A percentile compares a stretch with the other conserved stretches of the same genome.
These are phyloP conservation scores for Collybia sordida DNA, from an alignment of 768 basidiomycete species.

Conservation along the genomic window DNA sequence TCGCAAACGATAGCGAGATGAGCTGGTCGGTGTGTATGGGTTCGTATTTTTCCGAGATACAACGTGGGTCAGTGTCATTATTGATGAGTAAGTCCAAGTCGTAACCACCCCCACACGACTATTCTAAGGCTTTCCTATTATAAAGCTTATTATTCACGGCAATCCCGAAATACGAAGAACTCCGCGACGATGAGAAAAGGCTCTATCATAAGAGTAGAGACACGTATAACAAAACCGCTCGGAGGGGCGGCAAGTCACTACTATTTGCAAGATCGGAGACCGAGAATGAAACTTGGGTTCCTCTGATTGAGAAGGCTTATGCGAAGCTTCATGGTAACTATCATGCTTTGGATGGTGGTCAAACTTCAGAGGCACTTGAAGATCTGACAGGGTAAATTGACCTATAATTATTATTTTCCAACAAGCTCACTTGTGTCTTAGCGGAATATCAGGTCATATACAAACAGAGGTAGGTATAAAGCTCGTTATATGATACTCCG, in stretches of 20 bases:
- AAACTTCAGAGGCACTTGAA: conserved; percentile 50
- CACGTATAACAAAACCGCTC: conserved; percentile 40
- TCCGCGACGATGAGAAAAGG: conserved; percentile 34
- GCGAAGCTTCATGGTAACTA: conserved; percentile 59
- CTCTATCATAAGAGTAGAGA: conserved; percentile 53
- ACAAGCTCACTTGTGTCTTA: neutral
- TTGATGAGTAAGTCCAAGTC: conserved; percentile 48
- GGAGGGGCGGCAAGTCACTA: conserved; percentile 46
- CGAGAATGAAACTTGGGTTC: conserved; percentile 57
- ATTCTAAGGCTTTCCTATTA: neutral
- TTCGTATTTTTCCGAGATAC: conserved; percentile 57
- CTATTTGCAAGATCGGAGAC: conserved; percentile 49
- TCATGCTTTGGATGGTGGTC: conserved; percentile 38
- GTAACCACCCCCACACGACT: neutral
- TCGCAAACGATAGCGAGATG: conserved; percentile 36
- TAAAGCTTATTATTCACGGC: conserved; percentile 46
- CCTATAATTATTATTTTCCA: neutral
- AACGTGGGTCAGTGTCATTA: conserved; percentile 50
- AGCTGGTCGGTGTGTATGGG: conserved; percentile 55
- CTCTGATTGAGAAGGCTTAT: conserved; percentile 59
- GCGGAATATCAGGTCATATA: conserved; percentile 26
- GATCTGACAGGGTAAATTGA: conserved; percentile 52
- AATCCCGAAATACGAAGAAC: conserved; percentile 53
- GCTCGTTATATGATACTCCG: no score
- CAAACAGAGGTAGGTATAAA: conserved; percentile 20